Percentiles rank a stretch among this genome's conserved stretches.
Evolutionary conservation across 805 yeast species (phyloP).

Genomic region (Candida peoriensis): DNA sequence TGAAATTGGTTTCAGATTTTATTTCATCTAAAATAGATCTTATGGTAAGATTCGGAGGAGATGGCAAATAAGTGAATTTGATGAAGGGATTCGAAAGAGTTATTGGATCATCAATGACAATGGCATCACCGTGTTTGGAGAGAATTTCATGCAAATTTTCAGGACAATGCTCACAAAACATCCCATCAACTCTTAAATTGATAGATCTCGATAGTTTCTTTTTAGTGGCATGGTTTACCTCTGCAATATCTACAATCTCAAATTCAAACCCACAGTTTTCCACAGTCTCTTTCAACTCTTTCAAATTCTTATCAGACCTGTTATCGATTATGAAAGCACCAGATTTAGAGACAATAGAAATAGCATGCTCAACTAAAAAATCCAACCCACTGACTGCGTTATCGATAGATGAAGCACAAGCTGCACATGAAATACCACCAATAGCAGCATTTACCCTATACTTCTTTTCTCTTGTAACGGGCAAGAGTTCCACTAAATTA

Average conservation of each 20-base stretch:
- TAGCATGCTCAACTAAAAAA: constrained; percentile 47
- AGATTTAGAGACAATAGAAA: constrained; percentile 55
- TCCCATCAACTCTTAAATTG: constrained; percentile 53
- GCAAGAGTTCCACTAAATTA: constrained; percentile 52
- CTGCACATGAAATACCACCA: constrained; percentile 73
- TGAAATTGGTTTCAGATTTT: constrained; percentile 39
- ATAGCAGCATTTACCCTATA: constrained; percentile 54
- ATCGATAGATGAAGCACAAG: constrained; percentile 57
- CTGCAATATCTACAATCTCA: constrained; percentile 38
- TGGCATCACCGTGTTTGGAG: constrained; percentile 48
- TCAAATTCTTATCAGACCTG: constrained; percentile 30
- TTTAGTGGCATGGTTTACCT: constrained; percentile 42
- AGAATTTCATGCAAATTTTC: constrained; percentile 45
- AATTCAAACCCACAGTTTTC: constrained; percentile 73
- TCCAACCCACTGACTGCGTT: constrained; percentile 41
- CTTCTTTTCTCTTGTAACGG: constrained; percentile 44
- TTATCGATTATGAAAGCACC: constrained; percentile 57
- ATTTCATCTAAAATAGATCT: constrained; percentile 50
- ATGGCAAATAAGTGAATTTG: constrained; percentile 61
- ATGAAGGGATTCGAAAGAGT: constrained; percentile 52
- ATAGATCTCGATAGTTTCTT: constrained; percentile 50
- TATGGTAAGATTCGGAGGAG: constrained; percentile 46
- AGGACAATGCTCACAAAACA: constrained; percentile 73
- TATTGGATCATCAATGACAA: constrained; percentile 50
- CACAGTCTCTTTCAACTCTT: constrained; percentile 41